Conservation (phyloP, 2,329 filamentous ascomycete genomes). For the Stagonosporopsis vannaccii region DNA sequence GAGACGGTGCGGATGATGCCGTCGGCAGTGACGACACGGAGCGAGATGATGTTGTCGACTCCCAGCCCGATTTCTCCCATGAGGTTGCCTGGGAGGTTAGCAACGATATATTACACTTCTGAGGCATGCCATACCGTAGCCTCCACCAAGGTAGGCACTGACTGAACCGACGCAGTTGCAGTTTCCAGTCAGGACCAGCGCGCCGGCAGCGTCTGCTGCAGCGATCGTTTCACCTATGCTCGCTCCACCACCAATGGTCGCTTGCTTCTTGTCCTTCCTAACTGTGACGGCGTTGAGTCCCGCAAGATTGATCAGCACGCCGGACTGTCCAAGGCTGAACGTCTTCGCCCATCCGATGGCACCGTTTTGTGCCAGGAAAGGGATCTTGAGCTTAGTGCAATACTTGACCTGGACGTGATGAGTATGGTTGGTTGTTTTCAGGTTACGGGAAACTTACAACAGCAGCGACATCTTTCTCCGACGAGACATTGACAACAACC, state of each 20-base stretch:
- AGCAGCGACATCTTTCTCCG: conserved; percentile 31
- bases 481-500: conserved; percentile 29
- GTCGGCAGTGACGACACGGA: conserved; percentile 35
- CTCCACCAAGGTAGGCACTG: conserved; percentile 56
- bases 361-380: conserved; percentile 40
- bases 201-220: conserved; percentile 47
- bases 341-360: conserved; percentile 37
- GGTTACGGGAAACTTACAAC: conserved; percentile 21
- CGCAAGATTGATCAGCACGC: conserved; percentile 42
- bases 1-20: conserved; percentile 43
- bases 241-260: conserved; percentile 43
- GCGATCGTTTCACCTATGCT: conserved; percentile 48
- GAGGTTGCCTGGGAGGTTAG: conserved; percentile 52
- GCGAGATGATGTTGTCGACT: conserved; percentile 57
- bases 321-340: conserved; percentile 31
- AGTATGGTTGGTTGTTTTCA: background rate
- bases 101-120: background rate
- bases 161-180: conserved; percentile 44
- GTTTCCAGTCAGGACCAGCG: conserved; percentile 38
- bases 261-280: conserved; percentile 31
- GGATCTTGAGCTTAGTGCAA: conserved; percentile 24
- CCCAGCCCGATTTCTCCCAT: conserved; percentile 62
- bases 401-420: conserved; percentile 31
- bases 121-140: conserved; percentile 51
- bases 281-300: conserved; percentile 36